Evolutionary conservation across 257 asterid species (phyloP), one percentile per base, ranked within the genome.

Genomic region (Salvia miltiorrhiza): DNA sequence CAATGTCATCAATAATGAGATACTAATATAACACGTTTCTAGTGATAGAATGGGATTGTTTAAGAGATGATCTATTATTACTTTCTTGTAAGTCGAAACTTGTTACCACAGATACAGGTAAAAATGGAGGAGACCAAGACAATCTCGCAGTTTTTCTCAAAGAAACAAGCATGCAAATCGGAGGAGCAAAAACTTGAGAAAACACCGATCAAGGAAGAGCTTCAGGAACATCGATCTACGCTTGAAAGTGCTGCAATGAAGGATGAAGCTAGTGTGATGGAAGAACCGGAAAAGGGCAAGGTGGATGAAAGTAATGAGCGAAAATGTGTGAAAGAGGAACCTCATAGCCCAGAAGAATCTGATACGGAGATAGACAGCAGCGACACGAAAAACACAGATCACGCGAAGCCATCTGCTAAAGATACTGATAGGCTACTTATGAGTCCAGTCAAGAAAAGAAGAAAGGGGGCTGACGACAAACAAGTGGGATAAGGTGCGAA

Each of bases 81-180:
- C 33, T 37, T 49, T 37, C 12, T 23, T 35, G 19, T 26, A 24
- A n/a, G 37, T 56, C 14, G 8, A 20, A 50, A 20, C 10, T n/a
- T 47, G 60, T 11, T n/a, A 54, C 45, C 1, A 28, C 12, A 19
- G 78, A 74, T 87, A 80, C 90, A 84, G 81, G 77, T 88, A 21
- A 93, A 94, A 82, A 44, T 74, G 21, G 91, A 83, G 39, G 89
- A 87, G 75, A 82, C 72, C 39, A 88, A 77, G 78, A 41, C 90
- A 5, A 94, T 94, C 77, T 81, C 96, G 1, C 87, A 83, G 65
- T 94, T 90, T 26, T 91, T 94, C 85, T 76, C 82, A 4, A 89
- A 80, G 82, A 89, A 84, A 78, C 86, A 71, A 50, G 75, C 32
- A 56, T 44, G 20, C 39, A 61, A 75, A 35, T 58, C 24, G 47